Conservation (phyloP, 805 yeast genomes). For the Cyberlindnera euphorbiiphila region DNA sequence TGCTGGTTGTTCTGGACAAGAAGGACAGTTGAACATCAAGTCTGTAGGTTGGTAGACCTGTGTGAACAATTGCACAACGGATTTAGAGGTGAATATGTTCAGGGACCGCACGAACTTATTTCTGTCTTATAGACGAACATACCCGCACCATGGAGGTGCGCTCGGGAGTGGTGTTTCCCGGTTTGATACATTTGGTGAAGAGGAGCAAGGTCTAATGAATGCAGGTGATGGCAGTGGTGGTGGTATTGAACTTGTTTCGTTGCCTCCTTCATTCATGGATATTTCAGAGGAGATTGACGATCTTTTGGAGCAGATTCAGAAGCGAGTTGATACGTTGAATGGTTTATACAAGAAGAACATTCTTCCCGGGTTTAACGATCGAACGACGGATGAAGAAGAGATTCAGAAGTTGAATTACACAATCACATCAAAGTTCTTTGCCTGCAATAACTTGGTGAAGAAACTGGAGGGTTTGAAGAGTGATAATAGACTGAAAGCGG, state of each 20-base stretch:
- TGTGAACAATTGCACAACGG: not conserved
- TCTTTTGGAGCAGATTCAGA: conserved; percentile 47
- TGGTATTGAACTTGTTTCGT: conserved; percentile 53
- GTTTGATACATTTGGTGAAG: conserved; percentile 29
- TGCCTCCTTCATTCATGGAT: conserved; percentile 80
- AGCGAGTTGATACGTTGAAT: conserved; percentile 56
- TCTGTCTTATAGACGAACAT: conserved; percentile 84
- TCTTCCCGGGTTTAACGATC: conserved; percentile 84
- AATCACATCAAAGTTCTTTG: conserved; percentile 74
- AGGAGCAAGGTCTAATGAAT: conserved; percentile 30
- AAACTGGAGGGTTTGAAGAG: conserved; percentile 47
- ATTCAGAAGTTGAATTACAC: conserved; percentile 75
- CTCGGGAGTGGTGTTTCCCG: conserved; percentile 25
- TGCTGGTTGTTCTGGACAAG: no score
- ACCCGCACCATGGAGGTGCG: conserved; percentile 52
- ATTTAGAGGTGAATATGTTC: conserved; percentile 50
- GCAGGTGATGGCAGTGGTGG: conserved; percentile 22
- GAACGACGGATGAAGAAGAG: conserved; percentile 65
- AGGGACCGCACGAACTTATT: conserved; percentile 93
- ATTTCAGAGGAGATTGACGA: conserved; percentile 69
- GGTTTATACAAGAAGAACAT: conserved; percentile 75
- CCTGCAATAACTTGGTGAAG: conserved; percentile 73
- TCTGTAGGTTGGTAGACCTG: no score
- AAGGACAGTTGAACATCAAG: no score
- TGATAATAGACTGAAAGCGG: conserved; percentile 28